These are phyloP conservation scores for Cryptococcus neoformans DNA, from an alignment of 1,284 basidiomycete species.

Conservation along the genomic window DNA sequence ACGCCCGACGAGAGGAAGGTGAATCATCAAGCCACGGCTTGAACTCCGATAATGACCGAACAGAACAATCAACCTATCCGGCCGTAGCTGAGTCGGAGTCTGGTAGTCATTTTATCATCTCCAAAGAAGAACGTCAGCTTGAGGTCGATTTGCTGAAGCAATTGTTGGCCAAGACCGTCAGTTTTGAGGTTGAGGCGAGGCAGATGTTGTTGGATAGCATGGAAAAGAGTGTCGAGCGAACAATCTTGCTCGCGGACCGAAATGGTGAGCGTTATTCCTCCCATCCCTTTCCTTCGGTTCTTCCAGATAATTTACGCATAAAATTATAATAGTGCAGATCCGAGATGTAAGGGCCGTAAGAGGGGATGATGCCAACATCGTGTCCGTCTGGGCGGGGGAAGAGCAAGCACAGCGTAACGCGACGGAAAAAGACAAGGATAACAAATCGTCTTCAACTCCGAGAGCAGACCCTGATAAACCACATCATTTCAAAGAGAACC, in stretches of 20 bases:
- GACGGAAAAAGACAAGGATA: background rate
- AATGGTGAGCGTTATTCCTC: slow-evolving; percentile 29
- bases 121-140: slow-evolving; percentile 13
- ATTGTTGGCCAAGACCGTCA: slow-evolving; percentile 31
- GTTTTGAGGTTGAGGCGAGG: slow-evolving; percentile 38
- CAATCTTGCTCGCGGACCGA: slow-evolving; percentile 40
- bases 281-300: too few relatives aligned
- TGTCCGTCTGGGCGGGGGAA: slow-evolving; percentile 26
- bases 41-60: background rate
- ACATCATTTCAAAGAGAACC: background rate
- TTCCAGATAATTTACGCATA: too few relatives aligned
- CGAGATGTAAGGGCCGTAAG: slow-evolving; percentile 33
- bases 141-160: slow-evolving; percentile 29
- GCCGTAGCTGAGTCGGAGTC: background rate
- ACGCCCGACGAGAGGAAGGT: background rate
- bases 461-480: background rate
- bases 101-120: background rate
- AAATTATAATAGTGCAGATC: slow-evolving; percentile 29
- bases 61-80: background rate
- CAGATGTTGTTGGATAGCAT: slow-evolving; percentile 43
- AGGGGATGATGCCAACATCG: slow-evolving; percentile 26
- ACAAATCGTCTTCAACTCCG: background rate
- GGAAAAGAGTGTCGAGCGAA: slow-evolving; percentile 38
- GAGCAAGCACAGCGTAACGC: background rate
- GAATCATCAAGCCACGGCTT: background rate